Conservation (phyloP, 176 grass and related monocot species). For the Hordeum marinum region DNA sequence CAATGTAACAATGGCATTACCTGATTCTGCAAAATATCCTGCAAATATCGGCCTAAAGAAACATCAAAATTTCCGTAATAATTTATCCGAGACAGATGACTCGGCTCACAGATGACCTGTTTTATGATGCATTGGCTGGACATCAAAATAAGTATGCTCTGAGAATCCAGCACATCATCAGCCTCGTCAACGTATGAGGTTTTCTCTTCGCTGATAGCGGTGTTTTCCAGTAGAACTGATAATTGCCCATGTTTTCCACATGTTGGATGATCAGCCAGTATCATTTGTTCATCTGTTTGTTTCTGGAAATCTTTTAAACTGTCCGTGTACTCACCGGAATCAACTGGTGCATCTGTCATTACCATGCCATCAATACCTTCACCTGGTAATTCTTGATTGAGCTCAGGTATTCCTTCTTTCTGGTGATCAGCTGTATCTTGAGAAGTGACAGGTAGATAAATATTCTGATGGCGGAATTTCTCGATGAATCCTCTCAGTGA, state of each 20-base stretch:
- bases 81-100: constrained; percentile 74
- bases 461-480: constrained; percentile 29
- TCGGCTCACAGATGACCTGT: constrained; percentile 70
- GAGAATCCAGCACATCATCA: constrained; percentile 43
- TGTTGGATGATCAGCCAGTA: not conserved
- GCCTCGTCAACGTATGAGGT: constrained; percentile 25
- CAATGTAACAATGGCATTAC: constrained; percentile 31
- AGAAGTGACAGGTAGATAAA: constrained; percentile 46
- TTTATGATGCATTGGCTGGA: constrained; percentile 78
- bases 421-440: constrained; percentile 40
- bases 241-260: constrained; percentile 2
- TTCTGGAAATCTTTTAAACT: constrained; percentile 8
- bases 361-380: not conserved
- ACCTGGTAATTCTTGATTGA: constrained; percentile 15
- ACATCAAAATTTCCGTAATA: constrained; percentile 85
- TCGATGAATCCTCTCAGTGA: constrained; percentile 25
- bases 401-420: constrained; percentile 25
- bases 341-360: not conserved
- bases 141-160: constrained; percentile 77
- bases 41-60: constrained; percentile 80
- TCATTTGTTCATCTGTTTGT: constrained; percentile 21
- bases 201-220: constrained; percentile 24
- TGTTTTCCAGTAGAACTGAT: not conserved
- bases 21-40: constrained; percentile 77
- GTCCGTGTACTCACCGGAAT: constrained; percentile 24